Evolutionary conservation across 257 asterid species (phyloP), one percentile per base, ranked within the genome.

Genomic region (Knoxia roxburghii): DNA sequence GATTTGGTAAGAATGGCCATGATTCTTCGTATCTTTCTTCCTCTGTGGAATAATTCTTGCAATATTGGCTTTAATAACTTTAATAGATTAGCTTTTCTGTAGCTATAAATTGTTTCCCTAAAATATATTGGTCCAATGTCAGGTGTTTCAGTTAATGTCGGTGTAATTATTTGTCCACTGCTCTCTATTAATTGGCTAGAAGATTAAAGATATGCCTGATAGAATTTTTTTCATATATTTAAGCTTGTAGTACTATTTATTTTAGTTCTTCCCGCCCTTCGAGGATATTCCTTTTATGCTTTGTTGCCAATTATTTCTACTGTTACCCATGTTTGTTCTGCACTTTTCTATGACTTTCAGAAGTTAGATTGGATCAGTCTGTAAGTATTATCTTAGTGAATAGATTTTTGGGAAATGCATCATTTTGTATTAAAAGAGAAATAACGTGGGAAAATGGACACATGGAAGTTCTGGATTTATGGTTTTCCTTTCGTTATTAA

Each of bases 1-100:
- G 99, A 74, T 94, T 90, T 72, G 99, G 99, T 94, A 75, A 84
- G 97, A 74, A 72, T 40, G 40, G 24, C 27, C 5, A 5, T 39
- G 24, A 39, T 35, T 18, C 20, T 23, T 26, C 13, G 5, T 24
- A 8, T 54, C 20, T 51, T 45, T 56, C 50, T 52, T 26, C 24
- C 39, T 73, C 35, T 2, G 26, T 46, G 6, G 39, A 50, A 69
- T 39, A 59, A 27, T 40, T 41, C 57, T 37, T 61, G 71, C 41
- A 27, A 49, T 45, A 27, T 61, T 61, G 24, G 15, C 13, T 45
- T 0, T 18, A 29, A 2, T 48, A 58, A 15, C 3, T 3, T 21
- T 48, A 4, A 23, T 20, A 4, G 17, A 2, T 64, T 64, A 17
- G 58, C 32, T 9, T 4, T 26, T 49, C 24, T 33, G 11, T 20